Base-by-base conservation (phyloP, 148 eudicot genomes). In the Cornus suecica region DNA sequence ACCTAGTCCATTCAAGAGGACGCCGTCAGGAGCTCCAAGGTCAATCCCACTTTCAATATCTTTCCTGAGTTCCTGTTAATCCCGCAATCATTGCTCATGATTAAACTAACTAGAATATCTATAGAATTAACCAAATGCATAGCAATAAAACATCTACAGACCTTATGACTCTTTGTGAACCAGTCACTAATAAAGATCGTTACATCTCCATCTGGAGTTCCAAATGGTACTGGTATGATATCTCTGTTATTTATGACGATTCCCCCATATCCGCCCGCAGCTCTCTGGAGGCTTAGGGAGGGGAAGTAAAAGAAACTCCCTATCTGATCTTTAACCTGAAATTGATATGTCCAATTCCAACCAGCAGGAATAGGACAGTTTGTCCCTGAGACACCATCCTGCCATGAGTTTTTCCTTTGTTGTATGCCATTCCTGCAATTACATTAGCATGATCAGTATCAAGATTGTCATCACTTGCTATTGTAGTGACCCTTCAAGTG, bases 271-370 rank as follows among this genome's bases (percentile, higher is more conserved):
- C 98, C 99, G 72, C 99, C 99, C 9, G 90, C 81, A 79, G 98
- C 97, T 80, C 94, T 85, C 71, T 95, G 99, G 84, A 95, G 88
- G 75, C 83, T 83, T n/a, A 91, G 81, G 28, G 99, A 93, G 58
- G 99, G 99, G 71, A 91, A 95, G 83, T 95, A 95, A 85, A 89
- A 93, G 91, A 95, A 95, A 81, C 99, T 95, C 64, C 99, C 99
- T 30, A 95, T 91, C 82, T 95, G 99, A 69, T 95, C 99, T 85
- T 95, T 95, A 58, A 93, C 98, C 86, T 95, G 99, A 86, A 95
- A 95, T 63, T 87, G 77, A 75, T 95, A 95, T 14, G 99, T 95
- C 99, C 99, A 95, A 73, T 95, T 95, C 99, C 99, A 95, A 76
- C 98, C 98, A 80, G 94, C 85, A 77, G 97, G 97, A 62, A 95